Conservation (phyloP, 169 alveolate genomes). For the Plasmodium gonderi region DNA sequence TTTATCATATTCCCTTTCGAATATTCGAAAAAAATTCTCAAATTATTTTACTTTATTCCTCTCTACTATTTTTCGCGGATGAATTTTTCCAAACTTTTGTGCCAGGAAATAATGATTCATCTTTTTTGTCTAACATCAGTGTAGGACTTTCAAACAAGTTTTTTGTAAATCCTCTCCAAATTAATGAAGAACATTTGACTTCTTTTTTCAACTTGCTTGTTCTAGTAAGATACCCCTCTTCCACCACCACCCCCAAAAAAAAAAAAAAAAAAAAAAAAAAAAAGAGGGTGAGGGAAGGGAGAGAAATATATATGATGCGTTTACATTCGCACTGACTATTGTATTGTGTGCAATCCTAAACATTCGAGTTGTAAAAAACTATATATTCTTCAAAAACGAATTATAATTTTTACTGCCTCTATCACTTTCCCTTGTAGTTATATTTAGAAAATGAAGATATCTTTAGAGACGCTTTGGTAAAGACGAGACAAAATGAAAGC, state of each 20-base stretch:
- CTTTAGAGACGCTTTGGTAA: constrained; percentile 13
- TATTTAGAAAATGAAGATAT: constrained; percentile 30
- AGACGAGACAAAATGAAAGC: not conserved
- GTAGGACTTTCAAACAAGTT: constrained; percentile 21
- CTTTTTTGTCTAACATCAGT: not conserved
- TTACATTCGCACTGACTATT: not conserved
- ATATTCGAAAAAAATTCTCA: constrained; percentile 10
- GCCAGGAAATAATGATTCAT: not conserved
- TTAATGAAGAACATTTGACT: not conserved
- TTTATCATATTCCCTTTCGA: constrained; percentile 56
- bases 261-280: not conserved
- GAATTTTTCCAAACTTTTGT: not conserved
- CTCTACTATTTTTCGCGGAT: constrained; percentile 36
- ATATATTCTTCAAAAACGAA: not conserved
- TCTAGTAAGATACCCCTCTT: constrained; percentile 9
- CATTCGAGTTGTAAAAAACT: not conserved
- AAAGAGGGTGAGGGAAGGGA: too few species aligned
- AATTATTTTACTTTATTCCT: constrained; percentile 44
- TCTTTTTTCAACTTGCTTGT: constrained; percentile 18
- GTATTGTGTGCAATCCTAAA: not conserved
- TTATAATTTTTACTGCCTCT: not conserved
- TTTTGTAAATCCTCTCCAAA: not conserved
- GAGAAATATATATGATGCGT: not conserved
- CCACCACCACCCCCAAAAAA: too few species aligned
- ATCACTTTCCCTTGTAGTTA: not conserved